A percentile compares a stretch with the other conserved stretches of the same genome.
phyloP scores from a whole-genome alignment of 306 rosid genomes.

The Corylus heterophylla region DNA sequence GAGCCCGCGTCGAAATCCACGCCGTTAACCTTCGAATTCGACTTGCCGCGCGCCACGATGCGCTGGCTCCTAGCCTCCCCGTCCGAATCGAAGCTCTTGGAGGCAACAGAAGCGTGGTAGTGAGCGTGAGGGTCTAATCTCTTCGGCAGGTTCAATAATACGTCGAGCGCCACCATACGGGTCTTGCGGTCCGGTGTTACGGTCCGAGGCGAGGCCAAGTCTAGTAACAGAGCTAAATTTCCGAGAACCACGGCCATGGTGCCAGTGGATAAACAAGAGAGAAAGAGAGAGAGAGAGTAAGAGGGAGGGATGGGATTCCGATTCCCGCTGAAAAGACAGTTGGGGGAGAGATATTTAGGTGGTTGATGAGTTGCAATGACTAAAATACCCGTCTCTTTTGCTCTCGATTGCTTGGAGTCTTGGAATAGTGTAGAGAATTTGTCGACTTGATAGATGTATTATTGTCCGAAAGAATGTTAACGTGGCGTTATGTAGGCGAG shows the following conservation, averaged over 20 bases:
- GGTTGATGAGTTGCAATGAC: constrained; percentile 20
- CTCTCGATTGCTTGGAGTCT: neutral
- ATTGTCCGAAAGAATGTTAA: constrained; percentile 9
- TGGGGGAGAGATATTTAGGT: constrained; percentile 40
- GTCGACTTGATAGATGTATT: neutral
- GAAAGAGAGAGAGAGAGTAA: neutral
- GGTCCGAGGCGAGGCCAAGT: constrained; percentile 54
- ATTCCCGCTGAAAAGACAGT: constrained; percentile 40
- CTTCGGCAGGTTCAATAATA: constrained; percentile 56
- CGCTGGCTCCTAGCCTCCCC: constrained; percentile 62
- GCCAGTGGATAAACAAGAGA: constrained; percentile 1
- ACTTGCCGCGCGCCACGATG: constrained; percentile 60
- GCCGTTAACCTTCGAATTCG: constrained; percentile 70
- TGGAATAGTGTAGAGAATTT: neutral
- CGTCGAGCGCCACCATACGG: constrained; percentile 53
- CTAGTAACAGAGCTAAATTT: constrained; percentile 64
- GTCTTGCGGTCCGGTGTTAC: constrained; percentile 49
- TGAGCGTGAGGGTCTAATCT: constrained; percentile 40
- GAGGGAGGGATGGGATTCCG: constrained; percentile 23
- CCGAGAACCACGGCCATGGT: constrained; percentile 74
- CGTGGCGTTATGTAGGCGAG: constrained; percentile 36
- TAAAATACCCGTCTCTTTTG: constrained; percentile 17
- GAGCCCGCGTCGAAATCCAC: constrained; percentile 58
- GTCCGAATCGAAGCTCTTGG: constrained; percentile 59
- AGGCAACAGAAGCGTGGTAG: constrained; percentile 29